phyloP scores from a whole-genome alignment of 352 stramenopile genomes.

The Discostella stelligera region DNA sequence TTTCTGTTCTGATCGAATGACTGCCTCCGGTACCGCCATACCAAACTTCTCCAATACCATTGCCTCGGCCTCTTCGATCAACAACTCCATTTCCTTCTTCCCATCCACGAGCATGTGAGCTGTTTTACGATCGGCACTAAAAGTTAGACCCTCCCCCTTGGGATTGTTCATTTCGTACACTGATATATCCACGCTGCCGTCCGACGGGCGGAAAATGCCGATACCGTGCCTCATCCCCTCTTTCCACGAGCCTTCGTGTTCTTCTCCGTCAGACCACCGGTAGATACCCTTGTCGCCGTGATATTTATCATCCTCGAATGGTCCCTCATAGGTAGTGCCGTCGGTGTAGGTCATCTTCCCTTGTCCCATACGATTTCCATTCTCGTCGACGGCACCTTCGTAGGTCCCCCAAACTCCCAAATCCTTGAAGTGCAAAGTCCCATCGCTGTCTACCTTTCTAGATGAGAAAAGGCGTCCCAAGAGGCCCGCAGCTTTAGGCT shows the following conservation, averaged over 20 bases:
- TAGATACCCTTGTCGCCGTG: slow-evolving; percentile 29
- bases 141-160: slow-evolving; percentile 26
- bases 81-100: slow-evolving; percentile 20
- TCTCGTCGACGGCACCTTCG: slow-evolving; percentile 18
- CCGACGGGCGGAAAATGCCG: slow-evolving; percentile 20
- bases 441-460: slow-evolving; percentile 15
- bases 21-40: slow-evolving; percentile 27
- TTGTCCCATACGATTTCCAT: slow-evolving; percentile 16
- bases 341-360: slow-evolving; percentile 45
- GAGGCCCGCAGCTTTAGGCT: background rate
- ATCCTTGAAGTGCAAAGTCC: slow-evolving; percentile 25
- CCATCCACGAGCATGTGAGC: slow-evolving; percentile 16
- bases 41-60: slow-evolving; percentile 36
- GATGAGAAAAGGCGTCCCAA: slow-evolving; percentile 13
- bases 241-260: slow-evolving; percentile 39
- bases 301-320: slow-evolving; percentile 38
- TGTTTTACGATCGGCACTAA: slow-evolving; percentile 29
- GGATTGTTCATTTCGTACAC: slow-evolving; percentile 21
- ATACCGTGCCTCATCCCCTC: slow-evolving; percentile 34
- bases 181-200: slow-evolving; percentile 33
- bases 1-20: background rate
- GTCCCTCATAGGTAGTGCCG: slow-evolving; percentile 28
- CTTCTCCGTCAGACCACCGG: slow-evolving; percentile 29
- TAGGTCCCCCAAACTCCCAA: slow-evolving; percentile 27
- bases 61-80: slow-evolving; percentile 20